Percentiles rank a stretch among this genome's conserved stretches.
These are phyloP conservation scores for Macaranga tanarius DNA, from an alignment of 441 rosid species.

Conservation along the genomic window DNA sequence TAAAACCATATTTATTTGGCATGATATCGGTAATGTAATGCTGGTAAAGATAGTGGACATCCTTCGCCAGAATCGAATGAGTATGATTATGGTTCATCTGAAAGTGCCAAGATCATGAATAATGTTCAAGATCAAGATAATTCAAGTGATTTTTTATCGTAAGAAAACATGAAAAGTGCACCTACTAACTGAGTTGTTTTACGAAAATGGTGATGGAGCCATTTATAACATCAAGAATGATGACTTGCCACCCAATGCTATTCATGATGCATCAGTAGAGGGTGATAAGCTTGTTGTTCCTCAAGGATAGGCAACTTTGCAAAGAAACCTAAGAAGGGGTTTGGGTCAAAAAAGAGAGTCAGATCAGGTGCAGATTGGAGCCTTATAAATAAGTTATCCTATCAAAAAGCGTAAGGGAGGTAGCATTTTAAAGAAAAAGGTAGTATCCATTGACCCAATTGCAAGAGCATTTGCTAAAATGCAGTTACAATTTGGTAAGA, in stretches of 20 bases:
- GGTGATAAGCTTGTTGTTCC: conserved; percentile 28
- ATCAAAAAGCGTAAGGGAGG: conserved; percentile 37
- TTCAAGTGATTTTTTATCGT: conserved; percentile 46
- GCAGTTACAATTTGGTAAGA: conserved; percentile 32
- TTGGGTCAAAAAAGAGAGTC: conserved; percentile 56
- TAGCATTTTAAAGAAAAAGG: conserved; percentile 34
- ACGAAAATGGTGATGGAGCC: conserved; percentile 38
- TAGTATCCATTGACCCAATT: conserved; percentile 36
- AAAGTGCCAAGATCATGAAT: conserved; percentile 47
- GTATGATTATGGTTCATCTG: conserved; percentile 47
- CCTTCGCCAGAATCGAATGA: conserved; percentile 42
- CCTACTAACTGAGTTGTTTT: conserved; percentile 66
- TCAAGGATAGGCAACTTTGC: conserved; percentile 28
- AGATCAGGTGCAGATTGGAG: conserved; percentile 41
- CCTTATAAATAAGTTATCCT: conserved; percentile 35
- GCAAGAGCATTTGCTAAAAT: conserved; percentile 29
- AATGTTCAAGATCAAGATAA: conserved; percentile 32
- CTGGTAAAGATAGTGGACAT: conserved; percentile 29
- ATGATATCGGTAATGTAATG: conserved; percentile 48
- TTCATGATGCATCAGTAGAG: conserved; percentile 33
- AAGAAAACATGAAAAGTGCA: conserved; percentile 70
- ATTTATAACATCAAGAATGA: conserved; percentile 27
- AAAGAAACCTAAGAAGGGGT: conserved; percentile 34
- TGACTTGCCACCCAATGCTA: conserved; percentile 34
- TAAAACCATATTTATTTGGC: conserved; percentile 64